Base-by-base conservation (phyloP, 257 asterid species). In the Salvia rosmarinus region DNA sequence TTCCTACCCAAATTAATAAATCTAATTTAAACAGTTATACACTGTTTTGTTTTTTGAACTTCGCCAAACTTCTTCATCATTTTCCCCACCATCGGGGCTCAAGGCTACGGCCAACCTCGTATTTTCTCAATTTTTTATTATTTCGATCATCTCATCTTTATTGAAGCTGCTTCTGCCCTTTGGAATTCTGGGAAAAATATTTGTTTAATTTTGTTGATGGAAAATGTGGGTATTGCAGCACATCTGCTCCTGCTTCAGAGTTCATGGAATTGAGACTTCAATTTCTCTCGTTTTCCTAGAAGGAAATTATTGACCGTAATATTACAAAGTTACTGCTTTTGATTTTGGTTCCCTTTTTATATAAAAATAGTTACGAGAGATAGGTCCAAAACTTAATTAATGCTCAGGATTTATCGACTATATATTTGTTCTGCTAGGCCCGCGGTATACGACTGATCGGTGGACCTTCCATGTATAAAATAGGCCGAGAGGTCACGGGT, bases 71-170 rank as follows among this genome's bases (percentile, higher is more conserved):
- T 40, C 40, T 42, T 35, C 25, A 14, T 25, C 40, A 64, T 39
- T 69, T 68, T 57, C 20, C 60, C 67, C 35, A 6, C n/a, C 76
- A 47, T 78, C 76, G 82, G 79, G 82, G 82, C 82, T 78, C 82
- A 79, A 78, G 79, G 79, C 55, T 61, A 46, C 64, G 20, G 1
- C 30, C 4, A 14, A n/a, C 49, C 58, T 10, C 13, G 6, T 25
- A 11, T 25, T 4, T 35, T 19, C 7, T 7, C 47, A 34, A 16
- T 35, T 3, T 40, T 17, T 16, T 6, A 40, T 44, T 47, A 39
- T 5, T 16, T n/a, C n/a, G n/a, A n/a, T 25, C 30, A 25, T 25
- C 30, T 25, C 30, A 25, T 3, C 30, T 1, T 25, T 25, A 1
- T 3, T 25, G 30, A 25, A 25, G 30, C 30, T 25, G 30, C 30